Conservation (phyloP, 2,329 filamentous ascomycete genomes). For the Aspergillus oerlinghausenensis region DNA sequence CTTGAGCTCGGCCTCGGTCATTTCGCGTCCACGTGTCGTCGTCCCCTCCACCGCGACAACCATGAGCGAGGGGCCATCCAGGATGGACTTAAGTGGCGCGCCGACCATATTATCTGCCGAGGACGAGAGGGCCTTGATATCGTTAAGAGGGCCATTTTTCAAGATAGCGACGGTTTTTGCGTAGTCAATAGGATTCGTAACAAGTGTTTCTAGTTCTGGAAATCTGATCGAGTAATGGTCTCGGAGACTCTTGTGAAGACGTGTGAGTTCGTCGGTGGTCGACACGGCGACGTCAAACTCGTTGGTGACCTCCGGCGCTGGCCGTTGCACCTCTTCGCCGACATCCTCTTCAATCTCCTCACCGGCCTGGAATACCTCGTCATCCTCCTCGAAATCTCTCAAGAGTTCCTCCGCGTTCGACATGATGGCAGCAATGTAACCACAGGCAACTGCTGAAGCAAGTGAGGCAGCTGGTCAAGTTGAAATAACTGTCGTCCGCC, state of each 20-base stretch:
- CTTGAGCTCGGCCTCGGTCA: constrained; percentile 70
- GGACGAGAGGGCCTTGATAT: constrained; percentile 73
- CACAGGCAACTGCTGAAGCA: neutral
- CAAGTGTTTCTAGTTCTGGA: constrained; percentile 83
- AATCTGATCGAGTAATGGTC: constrained; percentile 95
- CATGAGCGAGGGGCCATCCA: constrained; percentile 90
- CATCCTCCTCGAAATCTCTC: constrained; percentile 71
- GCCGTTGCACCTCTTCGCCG: constrained; percentile 55
- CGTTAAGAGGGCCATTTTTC: constrained; percentile 85
- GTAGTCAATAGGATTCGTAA: constrained; percentile 90
- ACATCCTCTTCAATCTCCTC: constrained; percentile 65
- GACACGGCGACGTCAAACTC: constrained; percentile 85
- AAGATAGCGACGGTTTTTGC: constrained; percentile 92
- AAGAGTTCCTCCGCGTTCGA: constrained; percentile 91
- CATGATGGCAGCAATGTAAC: constrained; percentile 49
- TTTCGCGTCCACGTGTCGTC: constrained; percentile 74
- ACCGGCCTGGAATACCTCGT: constrained; percentile 65
- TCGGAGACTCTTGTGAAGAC: constrained; percentile 93
- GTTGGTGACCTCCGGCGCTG: constrained; percentile 65
- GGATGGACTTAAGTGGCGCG: constrained; percentile 68
- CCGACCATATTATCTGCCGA: constrained; percentile 75
- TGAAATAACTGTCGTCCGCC: neutral
- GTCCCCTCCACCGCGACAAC: constrained; percentile 93
- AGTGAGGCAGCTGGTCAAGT: neutral
- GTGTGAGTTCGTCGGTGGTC: constrained; percentile 86